A percentile compares a stretch with the other conserved stretches of the same genome.
phyloP scores from a whole-genome alignment of 2,329 filamentous ascomycete species.

The Phaeosphaeriaceae sp. region DNA sequence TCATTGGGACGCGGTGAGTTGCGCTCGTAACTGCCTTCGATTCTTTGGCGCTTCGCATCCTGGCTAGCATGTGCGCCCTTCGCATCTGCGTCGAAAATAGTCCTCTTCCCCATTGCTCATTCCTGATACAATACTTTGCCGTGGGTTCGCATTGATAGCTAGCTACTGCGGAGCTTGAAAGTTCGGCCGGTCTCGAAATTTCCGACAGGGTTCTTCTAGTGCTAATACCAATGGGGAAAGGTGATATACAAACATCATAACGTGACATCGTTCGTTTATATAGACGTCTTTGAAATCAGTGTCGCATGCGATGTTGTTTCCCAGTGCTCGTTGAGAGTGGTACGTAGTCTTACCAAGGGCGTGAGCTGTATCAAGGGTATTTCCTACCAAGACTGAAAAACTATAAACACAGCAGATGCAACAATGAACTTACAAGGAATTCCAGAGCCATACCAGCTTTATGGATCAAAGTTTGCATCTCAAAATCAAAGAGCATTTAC shows the following conservation, averaged over 20 bases:
- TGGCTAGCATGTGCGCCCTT: constrained; percentile 27
- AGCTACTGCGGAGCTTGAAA: constrained; percentile 17
- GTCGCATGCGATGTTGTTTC: too few relatives aligned
- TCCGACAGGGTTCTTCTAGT: constrained; percentile 17
- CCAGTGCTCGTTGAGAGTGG: too few relatives aligned
- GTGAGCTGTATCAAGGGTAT: too few relatives aligned
- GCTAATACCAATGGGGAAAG: constrained; percentile 12
- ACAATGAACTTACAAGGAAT: too few relatives aligned
- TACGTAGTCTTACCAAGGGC: too few relatives aligned
- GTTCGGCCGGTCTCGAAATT: constrained; percentile 21
- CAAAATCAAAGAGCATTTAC: too few relatives aligned
- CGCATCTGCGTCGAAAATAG: constrained; percentile 38
- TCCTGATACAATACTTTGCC: constrained; percentile 2
- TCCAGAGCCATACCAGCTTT: too few relatives aligned
- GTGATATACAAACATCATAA: too few relatives aligned
- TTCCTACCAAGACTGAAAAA: too few relatives aligned
- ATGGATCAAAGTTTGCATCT: background rate
- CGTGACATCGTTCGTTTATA: too few relatives aligned
- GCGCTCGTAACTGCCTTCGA: constrained; percentile 33
- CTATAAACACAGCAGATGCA: too few relatives aligned
- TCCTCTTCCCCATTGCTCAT: constrained; percentile 40
- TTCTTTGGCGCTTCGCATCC: constrained; percentile 41
- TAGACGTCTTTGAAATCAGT: too few relatives aligned
- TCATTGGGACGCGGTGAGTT: constrained; percentile 28
- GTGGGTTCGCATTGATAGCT: background rate